Percentiles rank a stretch among this genome's conserved stretches.
Evolutionary conservation across 306 rosid genomes (phyloP).

Genomic region (Trichosanthes truncata): DNA sequence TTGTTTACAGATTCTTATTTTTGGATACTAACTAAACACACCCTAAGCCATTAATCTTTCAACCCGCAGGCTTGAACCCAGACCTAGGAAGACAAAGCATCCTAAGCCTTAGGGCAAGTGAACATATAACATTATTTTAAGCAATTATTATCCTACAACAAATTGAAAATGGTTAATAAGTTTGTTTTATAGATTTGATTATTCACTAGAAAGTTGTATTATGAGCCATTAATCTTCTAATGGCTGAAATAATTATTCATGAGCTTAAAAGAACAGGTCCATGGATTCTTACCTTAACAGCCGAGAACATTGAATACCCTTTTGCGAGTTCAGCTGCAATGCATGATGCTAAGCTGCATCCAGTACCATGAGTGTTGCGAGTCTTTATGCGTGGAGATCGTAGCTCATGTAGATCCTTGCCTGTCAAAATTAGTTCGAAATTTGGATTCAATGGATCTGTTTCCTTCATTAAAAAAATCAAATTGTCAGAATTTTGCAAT

Average conservation of each 20-base stretch:
- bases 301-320: conserved; percentile 68
- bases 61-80: neutral
- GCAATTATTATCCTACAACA: neutral
- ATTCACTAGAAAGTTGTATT: neutral
- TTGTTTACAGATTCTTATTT: too few relatives aligned
- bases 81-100: neutral
- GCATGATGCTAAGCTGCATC: conserved; percentile 91
- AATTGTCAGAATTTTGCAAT: conserved; percentile 5
- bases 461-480: conserved; percentile 3
- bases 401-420: conserved; percentile 58
- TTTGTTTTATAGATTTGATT: neutral
- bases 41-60: neutral
- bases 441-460: neutral
- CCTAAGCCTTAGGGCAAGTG: neutral
- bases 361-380: conserved; percentile 86
- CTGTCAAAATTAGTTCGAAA: conserved; percentile 38
- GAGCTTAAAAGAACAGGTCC: neutral
- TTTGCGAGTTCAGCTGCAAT: conserved; percentile 94
- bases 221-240: neutral
- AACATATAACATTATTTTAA: neutral
- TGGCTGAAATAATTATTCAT: neutral
- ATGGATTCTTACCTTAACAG: conserved; percentile 48
- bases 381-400: conserved; percentile 50
- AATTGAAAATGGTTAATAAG: neutral
- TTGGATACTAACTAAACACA: neutral